Evolutionary conservation across 257 asterid species (phyloP).

Genomic region (Nicotiana benthamiana): DNA sequence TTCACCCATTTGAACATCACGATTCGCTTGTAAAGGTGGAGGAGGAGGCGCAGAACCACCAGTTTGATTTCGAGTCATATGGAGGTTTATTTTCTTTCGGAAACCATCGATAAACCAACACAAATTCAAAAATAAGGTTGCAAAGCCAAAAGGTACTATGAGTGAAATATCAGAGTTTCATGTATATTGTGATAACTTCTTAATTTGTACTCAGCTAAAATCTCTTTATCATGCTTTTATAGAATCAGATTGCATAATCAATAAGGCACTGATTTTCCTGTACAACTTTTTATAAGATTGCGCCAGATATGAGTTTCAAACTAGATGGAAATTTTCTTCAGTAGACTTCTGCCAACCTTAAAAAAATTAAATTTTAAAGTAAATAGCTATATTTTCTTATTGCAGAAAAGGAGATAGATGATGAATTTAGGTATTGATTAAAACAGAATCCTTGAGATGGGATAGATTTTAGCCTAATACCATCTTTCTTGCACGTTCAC

Average conservation of each 20-base stretch:
- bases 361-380: no score
- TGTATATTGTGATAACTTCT: not conserved
- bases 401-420: not conserved
- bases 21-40: not conserved
- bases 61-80: not conserved
- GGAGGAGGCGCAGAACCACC: not conserved
- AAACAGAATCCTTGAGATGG: not conserved
- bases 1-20: not conserved
- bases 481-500: constrained; percentile 34
- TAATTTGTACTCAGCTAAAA: not conserved
- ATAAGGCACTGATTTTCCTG: no score
- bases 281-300: no score
- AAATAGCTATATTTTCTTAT: not conserved
- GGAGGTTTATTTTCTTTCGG: no score
- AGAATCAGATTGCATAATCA: no score
- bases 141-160: no score
- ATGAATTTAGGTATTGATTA: not conserved
- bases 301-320: no score
- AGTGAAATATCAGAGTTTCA: no score
- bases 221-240: not conserved
- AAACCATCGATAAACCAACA: no score
- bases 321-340: no score
- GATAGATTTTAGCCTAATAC: constrained; percentile 1
- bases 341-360: no score
- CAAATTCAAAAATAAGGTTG: no score